Percentiles rank a stretch among this genome's conserved stretches.
phyloP scores from a whole-genome alignment of 345 rosid species.

The Eucalyptus pauciflora region DNA sequence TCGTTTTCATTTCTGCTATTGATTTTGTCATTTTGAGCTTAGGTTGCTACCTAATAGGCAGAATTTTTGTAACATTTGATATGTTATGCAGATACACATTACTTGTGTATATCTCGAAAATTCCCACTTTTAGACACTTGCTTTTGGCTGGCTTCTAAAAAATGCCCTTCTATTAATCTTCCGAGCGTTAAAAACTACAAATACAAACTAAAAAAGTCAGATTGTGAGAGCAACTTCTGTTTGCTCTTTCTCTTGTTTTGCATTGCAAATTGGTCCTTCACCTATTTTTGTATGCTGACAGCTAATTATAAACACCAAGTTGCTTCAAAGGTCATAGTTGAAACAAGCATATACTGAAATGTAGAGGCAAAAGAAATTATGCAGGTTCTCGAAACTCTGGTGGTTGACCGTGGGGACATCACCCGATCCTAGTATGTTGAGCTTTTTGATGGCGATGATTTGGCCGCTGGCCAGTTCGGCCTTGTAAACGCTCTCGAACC shows the following conservation, averaged over 20 bases:
- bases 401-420: constrained; percentile 21
- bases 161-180: not conserved
- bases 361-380: too few relatives aligned
- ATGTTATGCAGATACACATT: not conserved
- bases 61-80: too few relatives aligned
- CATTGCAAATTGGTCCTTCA: not conserved
- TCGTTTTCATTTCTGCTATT: too few relatives aligned
- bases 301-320: not conserved
- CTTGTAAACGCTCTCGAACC: too few relatives aligned
- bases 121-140: not conserved
- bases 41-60: too few relatives aligned
- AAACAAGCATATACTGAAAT: not conserved
- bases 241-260: not conserved
- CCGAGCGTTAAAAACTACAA: not conserved
- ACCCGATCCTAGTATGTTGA: constrained; percentile 14
- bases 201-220: not conserved
- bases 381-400: constrained; percentile 29
- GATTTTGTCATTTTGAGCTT: too few relatives aligned
- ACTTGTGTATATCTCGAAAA: not conserved
- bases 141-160: not conserved
- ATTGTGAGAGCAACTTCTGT: not conserved
- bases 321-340: not conserved
- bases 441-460: constrained; percentile 5
- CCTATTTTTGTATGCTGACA: not conserved
- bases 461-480: not conserved